Conservation (phyloP, 2,329 filamentous ascomycete genomes). For the Metarhizium rileyi region DNA sequence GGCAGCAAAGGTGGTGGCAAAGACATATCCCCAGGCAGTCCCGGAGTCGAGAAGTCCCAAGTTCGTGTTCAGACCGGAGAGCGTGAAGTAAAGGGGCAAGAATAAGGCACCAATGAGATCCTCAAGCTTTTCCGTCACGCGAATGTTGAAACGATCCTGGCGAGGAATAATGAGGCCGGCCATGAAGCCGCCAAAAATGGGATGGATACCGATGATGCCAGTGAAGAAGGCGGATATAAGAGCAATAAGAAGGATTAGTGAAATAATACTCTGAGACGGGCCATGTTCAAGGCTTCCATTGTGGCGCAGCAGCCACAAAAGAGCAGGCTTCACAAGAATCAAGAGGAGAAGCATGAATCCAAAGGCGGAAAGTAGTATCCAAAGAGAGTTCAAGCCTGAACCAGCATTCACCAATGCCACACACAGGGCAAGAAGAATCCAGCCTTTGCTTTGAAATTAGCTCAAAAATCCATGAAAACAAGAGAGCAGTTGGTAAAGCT, state of each 20-base stretch:
- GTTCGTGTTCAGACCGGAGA: constrained; percentile 83
- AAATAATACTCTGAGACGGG: constrained; percentile 75
- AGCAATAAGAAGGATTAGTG: constrained; percentile 69
- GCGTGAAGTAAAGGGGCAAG: constrained; percentile 83
- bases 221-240: constrained; percentile 80
- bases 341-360: constrained; percentile 70
- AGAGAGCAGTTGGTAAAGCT: constrained; percentile 3
- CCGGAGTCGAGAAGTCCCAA: constrained; percentile 74
- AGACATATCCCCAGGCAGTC: constrained; percentile 80
- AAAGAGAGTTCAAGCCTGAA: constrained; percentile 73
- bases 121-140: constrained; percentile 87
- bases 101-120: constrained; percentile 80
- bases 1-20: constrained; percentile 72
- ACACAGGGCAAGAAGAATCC: constrained; percentile 87
- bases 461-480: not conserved
- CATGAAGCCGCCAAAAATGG: constrained; percentile 90
- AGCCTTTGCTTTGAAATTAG: constrained; percentile 29
- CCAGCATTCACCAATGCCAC: constrained; percentile 87
- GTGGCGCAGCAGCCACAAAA: constrained; percentile 63
- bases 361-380: constrained; percentile 65
- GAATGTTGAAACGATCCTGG: constrained; percentile 82
- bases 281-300: constrained; percentile 78
- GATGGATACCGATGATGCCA: constrained; percentile 79
- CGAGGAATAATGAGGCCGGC: constrained; percentile 85
- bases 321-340: constrained; percentile 61